phyloP scores from a whole-genome alignment of 2,329 filamentous ascomycete species.

The Xylariaceae sp. region DNA sequence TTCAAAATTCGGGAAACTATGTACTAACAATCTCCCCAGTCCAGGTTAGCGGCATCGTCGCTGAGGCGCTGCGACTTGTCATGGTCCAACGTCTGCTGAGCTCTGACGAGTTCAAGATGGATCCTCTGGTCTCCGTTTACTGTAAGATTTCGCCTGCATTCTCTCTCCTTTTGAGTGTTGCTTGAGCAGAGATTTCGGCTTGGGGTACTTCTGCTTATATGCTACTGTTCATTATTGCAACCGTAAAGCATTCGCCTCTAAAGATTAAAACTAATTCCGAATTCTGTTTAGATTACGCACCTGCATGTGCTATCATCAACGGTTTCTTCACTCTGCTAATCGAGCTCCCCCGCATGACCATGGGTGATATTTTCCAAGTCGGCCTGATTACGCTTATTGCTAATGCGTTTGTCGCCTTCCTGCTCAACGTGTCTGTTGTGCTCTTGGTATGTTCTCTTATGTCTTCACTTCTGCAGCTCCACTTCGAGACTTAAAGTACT shows the following conservation, averaged over 20 bases:
- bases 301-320: slow-evolving; percentile 85
- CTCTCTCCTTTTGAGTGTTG: neutral
- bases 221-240: neutral
- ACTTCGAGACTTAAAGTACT: neutral
- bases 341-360: slow-evolving; percentile 70
- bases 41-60: slow-evolving; percentile 78
- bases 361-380: slow-evolving; percentile 68
- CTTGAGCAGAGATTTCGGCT: neutral
- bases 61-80: slow-evolving; percentile 81
- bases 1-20: neutral
- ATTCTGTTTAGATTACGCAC: slow-evolving; percentile 74
- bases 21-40: slow-evolving; percentile 44
- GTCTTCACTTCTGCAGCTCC: neutral
- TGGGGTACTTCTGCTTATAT: too few relatives aligned
- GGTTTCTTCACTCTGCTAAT: slow-evolving; percentile 70
- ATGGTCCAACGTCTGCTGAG: slow-evolving; percentile 87
- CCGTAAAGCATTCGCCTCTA: neutral
- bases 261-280: slow-evolving; percentile 6
- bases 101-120: slow-evolving; percentile 83
- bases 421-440: slow-evolving; percentile 83
- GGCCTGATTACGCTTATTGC: slow-evolving; percentile 70
- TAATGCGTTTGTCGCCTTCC: slow-evolving; percentile 79
- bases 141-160: slow-evolving; percentile 34
- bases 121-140: slow-evolving; percentile 73
- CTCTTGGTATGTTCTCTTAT: slow-evolving; percentile 69